Evolutionary conservation across 2,329 filamentous ascomycete species (phyloP).

Genomic region (Hypoxylon sp.): DNA sequence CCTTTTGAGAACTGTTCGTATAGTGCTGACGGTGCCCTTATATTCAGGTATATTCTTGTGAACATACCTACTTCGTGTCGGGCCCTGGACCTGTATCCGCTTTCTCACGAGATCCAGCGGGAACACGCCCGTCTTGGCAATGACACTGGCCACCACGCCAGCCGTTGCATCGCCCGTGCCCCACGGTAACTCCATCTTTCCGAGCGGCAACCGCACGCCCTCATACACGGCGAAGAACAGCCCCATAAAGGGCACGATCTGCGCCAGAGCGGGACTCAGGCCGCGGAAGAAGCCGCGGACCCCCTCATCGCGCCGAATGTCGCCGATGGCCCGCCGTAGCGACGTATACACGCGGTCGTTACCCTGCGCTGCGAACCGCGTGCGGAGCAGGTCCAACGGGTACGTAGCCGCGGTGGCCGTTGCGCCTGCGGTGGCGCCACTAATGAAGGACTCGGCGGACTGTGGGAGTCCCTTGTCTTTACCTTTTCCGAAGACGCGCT

Average conservation of each 20-base stretch:
- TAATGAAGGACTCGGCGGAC: constrained; percentile 82
- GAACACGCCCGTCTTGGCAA: constrained; percentile 91
- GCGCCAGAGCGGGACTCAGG: constrained; percentile 81
- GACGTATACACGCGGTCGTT: constrained; percentile 81
- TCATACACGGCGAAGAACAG: constrained; percentile 95
- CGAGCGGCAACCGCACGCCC: constrained; percentile 72
- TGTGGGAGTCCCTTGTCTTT: constrained; percentile 66
- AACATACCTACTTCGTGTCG: constrained; percentile 81
- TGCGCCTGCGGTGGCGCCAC: constrained; percentile 86
- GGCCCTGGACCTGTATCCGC: constrained; percentile 94
- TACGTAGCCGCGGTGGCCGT: constrained; percentile 88
- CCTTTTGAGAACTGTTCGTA: constrained; percentile 74
- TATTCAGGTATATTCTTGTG: constrained; percentile 92
- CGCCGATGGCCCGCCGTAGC: constrained; percentile 74
- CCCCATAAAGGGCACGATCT: constrained; percentile 97
- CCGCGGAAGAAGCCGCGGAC: constrained; percentile 87
- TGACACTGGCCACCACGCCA: constrained; percentile 81
- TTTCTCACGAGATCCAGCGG: constrained; percentile 94
- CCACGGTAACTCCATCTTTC: constrained; percentile 70
- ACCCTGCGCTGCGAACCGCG: constrained; percentile 96
- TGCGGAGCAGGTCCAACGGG: constrained; percentile 91
- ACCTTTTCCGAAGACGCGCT: constrained; percentile 60
- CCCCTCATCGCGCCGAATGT: constrained; percentile 84
- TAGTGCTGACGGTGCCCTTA: constrained; percentile 73
- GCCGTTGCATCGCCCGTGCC: constrained; percentile 87